These are phyloP conservation scores for Carex parvula DNA, from an alignment of 176 grass and related monocot genomes.

Conservation along the genomic window DNA sequence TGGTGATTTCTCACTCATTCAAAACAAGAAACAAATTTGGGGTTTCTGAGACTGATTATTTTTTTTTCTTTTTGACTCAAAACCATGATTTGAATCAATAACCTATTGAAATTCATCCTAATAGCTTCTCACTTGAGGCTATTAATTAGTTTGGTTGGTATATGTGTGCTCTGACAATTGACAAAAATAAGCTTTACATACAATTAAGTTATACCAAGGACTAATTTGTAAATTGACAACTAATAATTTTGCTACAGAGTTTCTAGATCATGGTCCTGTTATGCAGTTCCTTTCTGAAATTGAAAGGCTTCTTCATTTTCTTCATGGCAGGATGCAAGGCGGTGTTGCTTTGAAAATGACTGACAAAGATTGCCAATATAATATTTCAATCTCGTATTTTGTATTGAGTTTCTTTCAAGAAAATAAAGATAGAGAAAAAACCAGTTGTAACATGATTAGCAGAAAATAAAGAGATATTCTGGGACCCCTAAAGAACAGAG, in stretches of 20 bases:
- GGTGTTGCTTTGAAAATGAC: slow-evolving; percentile 9
- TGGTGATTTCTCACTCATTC: background rate
- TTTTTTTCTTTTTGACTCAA: background rate
- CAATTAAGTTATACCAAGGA: background rate
- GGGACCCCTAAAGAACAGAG: background rate
- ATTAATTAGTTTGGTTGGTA: background rate
- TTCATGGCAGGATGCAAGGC: slow-evolving; percentile 16
- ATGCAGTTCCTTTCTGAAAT: background rate
- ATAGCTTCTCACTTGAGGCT: background rate
- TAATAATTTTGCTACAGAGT: background rate
- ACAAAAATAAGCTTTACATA: background rate
- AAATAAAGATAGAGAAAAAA: background rate
- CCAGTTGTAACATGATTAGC: background rate
- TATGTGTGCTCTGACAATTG: background rate
- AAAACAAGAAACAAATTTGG: background rate
- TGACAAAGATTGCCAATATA: slow-evolving; percentile 8
- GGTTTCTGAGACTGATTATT: background rate
- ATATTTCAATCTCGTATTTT: background rate
- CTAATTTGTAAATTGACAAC: background rate
- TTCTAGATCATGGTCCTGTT: slow-evolving; percentile 4
- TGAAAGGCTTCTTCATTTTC: slow-evolving; percentile 23
- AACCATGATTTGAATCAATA: background rate
- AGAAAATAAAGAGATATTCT: slow-evolving; percentile 5
- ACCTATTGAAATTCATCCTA: background rate
- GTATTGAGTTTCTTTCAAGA: background rate